Percentiles rank a stretch among this genome's conserved stretches.
These are phyloP conservation scores for Lactarius hatsudake DNA, from an alignment of 768 basidiomycete species.

Conservation along the genomic window DNA sequence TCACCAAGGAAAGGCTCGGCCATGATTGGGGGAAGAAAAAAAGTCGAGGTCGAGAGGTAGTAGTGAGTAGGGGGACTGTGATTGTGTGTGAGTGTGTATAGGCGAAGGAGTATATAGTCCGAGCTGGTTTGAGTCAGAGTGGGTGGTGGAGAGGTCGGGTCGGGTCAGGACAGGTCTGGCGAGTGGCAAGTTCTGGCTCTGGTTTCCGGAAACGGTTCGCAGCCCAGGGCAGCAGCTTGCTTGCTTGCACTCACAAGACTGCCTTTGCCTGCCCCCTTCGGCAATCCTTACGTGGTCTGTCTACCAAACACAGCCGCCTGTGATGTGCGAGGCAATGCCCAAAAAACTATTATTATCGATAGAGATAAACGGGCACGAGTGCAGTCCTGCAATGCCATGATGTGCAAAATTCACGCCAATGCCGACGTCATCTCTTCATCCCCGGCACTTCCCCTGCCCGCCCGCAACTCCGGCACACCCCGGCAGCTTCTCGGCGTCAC, in stretches of 20 bases:
- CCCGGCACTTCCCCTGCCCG: neutral
- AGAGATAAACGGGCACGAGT: neutral
- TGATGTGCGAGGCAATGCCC: conserved; percentile 1
- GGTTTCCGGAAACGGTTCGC: conserved; percentile 13
- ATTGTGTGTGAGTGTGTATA: conserved; percentile 2
- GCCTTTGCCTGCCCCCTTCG: conserved; percentile 1
- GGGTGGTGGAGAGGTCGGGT: neutral
- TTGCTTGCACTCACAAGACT: conserved; percentile 7
- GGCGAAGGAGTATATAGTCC: neutral
- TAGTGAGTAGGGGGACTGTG: conserved; percentile 29
- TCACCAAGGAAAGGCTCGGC: conserved; percentile 1
- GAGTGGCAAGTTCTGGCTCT: neutral
- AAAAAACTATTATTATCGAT: neutral
- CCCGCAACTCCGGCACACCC: conserved; percentile 9
- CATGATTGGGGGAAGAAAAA: neutral
- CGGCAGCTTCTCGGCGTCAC: neutral
- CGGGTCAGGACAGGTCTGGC: neutral
- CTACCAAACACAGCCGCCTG: neutral
- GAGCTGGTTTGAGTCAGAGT: neutral
- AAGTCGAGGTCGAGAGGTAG: conserved; percentile 38
- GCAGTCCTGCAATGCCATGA: too few relatives aligned
- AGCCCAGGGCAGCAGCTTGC: conserved; percentile 10
- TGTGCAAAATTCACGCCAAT: neutral
- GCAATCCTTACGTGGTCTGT: conserved; percentile 9
- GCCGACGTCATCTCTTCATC: conserved; percentile 12